Evolutionary conservation across 2,329 filamentous ascomycete species (phyloP), one percentile per base, ranked within the genome.

Genomic region (Lachnum nothofagi): DNA sequence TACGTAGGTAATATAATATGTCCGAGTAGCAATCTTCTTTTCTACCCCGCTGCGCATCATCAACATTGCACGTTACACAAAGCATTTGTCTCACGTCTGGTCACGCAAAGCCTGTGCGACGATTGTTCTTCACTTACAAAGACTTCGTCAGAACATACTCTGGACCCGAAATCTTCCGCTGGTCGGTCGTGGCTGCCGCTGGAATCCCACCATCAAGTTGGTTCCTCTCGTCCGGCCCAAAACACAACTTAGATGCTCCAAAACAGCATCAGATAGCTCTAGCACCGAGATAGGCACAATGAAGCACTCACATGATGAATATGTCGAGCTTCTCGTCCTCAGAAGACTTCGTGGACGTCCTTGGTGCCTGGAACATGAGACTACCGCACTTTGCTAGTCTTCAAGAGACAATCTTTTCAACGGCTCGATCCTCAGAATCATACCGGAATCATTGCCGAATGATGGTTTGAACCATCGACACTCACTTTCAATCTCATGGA

Each of bases 291-390:
- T 27, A n/a, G n/a, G n/a, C n/a, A n/a, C n/a, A n/a, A n/a, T n/a
- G n/a, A n/a, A n/a, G n/a, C n/a, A n/a, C n/a, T n/a, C n/a, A n/a
- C n/a, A n/a, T n/a, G n/a, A n/a, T n/a, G n/a, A n/a, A n/a, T n/a
- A n/a, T n/a, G n/a, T 70, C 68, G 12, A 72, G 54, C 6, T 23
- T 23, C 10, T 14, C 3, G 20, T 25, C 22, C 12, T 24, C 14
- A 14, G 38, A 23, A 25, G 38, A n/a, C 38, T 41, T 41, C 38
- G 17, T 41, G 38, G 17, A 23, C 8, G 12, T 41, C 24, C 38
- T 20, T 23, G 5, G 38, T 41, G 5, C 38, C 38, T 5, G 20
- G 38, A 3, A 41, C 38, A 12, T 27, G 38, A 20, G 12, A 27
- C 17, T 9, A 41, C 20, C 10, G 38, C 24, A 9, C 4, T 24